A percentile compares a stretch with the other conserved stretches of the same genome.
Conservation (phyloP, 371 early-diverging fungal species). For the Mortierella sp. region DNA sequence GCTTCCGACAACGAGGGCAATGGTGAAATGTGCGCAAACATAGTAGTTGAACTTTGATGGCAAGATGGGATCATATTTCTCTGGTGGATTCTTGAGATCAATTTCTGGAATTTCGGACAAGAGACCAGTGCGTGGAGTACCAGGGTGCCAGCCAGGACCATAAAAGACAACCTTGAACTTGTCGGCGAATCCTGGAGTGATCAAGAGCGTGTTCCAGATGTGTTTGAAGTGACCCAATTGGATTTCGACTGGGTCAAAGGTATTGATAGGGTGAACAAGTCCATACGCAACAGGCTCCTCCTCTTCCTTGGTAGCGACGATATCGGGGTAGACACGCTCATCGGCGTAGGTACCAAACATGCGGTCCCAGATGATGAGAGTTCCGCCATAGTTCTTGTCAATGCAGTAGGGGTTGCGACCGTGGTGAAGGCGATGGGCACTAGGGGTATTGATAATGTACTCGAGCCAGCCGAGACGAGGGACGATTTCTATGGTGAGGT, state of each 20-base stretch:
- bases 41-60: constrained; percentile 59
- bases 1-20: constrained; percentile 50
- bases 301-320: constrained; percentile 39
- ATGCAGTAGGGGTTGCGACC: constrained; percentile 72
- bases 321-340: constrained; percentile 55
- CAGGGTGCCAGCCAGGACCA: constrained; percentile 71
- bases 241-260: constrained; percentile 66
- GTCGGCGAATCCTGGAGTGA: constrained; percentile 56
- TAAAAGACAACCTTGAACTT: constrained; percentile 67
- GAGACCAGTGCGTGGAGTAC: constrained; percentile 60
- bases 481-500: constrained; percentile 38
- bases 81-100: constrained; percentile 58
- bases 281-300: constrained; percentile 67
- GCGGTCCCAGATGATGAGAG: constrained; percentile 71
- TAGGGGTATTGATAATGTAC: constrained; percentile 70
- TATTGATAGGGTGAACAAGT: constrained; percentile 68
- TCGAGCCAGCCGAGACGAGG: constrained; percentile 66
- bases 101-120: constrained; percentile 63
- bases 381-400: constrained; percentile 71
- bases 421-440: constrained; percentile 70
- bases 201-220: constrained; percentile 56
- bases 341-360: constrained; percentile 69
- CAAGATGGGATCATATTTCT: constrained; percentile 61
- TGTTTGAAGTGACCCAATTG: constrained; percentile 64
- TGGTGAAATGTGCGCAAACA: constrained; percentile 49